Evolutionary conservation across 2,329 filamentous ascomycete species (phyloP), one percentile per base, ranked within the genome.

Genomic region (Metarhizium album): DNA sequence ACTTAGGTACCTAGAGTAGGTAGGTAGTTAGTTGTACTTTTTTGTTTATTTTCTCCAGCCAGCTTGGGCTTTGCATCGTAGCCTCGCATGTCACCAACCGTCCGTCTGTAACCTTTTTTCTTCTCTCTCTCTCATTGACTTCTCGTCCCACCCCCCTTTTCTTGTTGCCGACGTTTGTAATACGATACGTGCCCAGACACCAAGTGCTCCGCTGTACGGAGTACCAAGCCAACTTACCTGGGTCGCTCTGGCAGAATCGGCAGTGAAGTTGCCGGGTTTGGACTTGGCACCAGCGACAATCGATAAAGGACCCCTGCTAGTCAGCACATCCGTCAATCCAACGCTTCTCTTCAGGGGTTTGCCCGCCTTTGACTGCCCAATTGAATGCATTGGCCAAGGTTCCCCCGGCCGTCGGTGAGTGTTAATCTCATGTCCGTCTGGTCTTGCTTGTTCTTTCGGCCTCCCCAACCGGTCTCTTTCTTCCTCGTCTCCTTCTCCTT

Each of bases 271-370:
- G 27, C 27, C 27, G 7, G 11, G 27, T 29, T 29, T 29, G 27
- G 27, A 29, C 27, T 29, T 6, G 27, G 27, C 27, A 4, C 38
- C 18, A 7, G 38, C 24, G 42, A 24, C 24, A 52, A 49, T 52
- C 46, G 50, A 48, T 48, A 46, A 52, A 48, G 31, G 38, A 52
- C 33, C 48, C 31, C 48, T 50, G 48, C 51, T 37, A 50, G 47
- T 33, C 35, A n/a, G 27, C 9, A 23, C n/a, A n/a, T n/a, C n/a
- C n/a, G n/a, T n/a, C n/a, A n/a, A n/a, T n/a, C n/a, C n/a, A 29
- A 29, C 27, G 27, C 16, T 50, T 14, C 18, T 45, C 45, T 49
- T 45, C 47, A 45, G 52, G 52, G 46, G 42, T 53, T 42, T 52
- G 49, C 27, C 27, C 11, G 27, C n/a, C n/a, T n/a, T n/a, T n/a